phyloP scores from a whole-genome alignment of 2,329 filamentous ascomycete genomes.

The Zymoseptoria pseudotritici region DNA sequence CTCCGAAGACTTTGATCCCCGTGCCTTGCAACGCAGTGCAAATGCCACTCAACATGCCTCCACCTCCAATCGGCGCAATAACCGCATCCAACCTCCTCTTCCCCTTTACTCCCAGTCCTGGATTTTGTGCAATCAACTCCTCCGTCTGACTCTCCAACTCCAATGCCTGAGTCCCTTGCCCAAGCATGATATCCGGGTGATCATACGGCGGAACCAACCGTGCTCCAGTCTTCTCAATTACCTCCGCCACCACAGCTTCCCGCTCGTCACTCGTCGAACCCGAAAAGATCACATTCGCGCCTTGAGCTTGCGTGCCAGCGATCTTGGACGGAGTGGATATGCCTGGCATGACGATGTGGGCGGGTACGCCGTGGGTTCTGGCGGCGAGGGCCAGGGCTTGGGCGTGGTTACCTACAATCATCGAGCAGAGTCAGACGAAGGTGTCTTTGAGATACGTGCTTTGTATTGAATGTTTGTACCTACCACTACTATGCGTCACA shows the following conservation, averaged over 20 bases:
- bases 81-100: constrained; percentile 42
- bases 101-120: constrained; percentile 21
- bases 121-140: constrained; percentile 41
- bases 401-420: constrained; percentile 72
- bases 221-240: constrained; percentile 66
- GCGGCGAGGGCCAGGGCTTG: constrained; percentile 87
- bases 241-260: constrained; percentile 64
- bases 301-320: constrained; percentile 69
- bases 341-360: constrained; percentile 86
- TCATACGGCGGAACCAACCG: constrained; percentile 84
- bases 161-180: constrained; percentile 82
- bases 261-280: constrained; percentile 75
- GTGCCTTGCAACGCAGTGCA: constrained; percentile 69
- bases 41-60: constrained; percentile 77
- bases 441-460: background rate
- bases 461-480: background rate
- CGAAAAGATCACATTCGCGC: constrained; percentile 70
- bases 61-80: constrained; percentile 78
- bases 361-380: constrained; percentile 61
- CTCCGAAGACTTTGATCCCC: constrained; percentile 70
- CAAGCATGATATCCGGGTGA: constrained; percentile 83
- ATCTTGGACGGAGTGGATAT: constrained; percentile 83
- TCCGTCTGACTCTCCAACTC: constrained; percentile 71
- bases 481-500: constrained; percentile 83
- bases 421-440: background rate